These are phyloP conservation scores for Hortaea werneckii DNA, from an alignment of 2,329 filamentous ascomycete species.

Conservation along the genomic window DNA sequence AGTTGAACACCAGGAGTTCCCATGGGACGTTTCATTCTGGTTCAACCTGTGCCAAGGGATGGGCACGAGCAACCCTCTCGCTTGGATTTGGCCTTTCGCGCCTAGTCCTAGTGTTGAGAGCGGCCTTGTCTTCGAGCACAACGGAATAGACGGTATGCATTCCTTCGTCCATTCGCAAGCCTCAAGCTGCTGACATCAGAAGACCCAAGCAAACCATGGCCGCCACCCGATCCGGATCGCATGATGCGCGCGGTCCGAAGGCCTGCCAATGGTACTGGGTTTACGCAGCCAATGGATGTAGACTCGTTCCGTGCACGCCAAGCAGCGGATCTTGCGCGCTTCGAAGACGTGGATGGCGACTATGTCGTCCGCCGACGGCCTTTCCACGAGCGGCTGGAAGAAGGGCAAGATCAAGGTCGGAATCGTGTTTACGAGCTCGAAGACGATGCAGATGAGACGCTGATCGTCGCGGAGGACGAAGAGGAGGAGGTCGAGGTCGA, in stretches of 20 bases:
- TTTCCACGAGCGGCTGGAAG: slow-evolving; percentile 33
- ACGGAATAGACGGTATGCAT: slow-evolving; percentile 60
- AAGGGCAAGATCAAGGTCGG: slow-evolving; percentile 5
- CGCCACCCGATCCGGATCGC: slow-evolving; percentile 42
- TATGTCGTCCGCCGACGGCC: slow-evolving; percentile 29
- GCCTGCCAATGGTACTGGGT: slow-evolving; percentile 22
- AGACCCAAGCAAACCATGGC: slow-evolving; percentile 34
- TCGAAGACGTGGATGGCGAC: slow-evolving; percentile 17
- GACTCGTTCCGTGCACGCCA: slow-evolving; percentile 47
- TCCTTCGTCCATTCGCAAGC: neutral
- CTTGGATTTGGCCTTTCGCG: slow-evolving; percentile 62
- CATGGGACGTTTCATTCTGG: slow-evolving; percentile 70
- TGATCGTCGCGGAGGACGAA: slow-evolving; percentile 36
- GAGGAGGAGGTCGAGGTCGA: slow-evolving; percentile 10
- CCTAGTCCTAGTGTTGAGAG: slow-evolving; percentile 37
- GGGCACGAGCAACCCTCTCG: slow-evolving; percentile 54
- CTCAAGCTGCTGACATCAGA: slow-evolving; percentile 18
- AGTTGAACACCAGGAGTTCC: slow-evolving; percentile 62
- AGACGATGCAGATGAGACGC: slow-evolving; percentile 12
- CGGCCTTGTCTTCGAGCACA: slow-evolving; percentile 58
- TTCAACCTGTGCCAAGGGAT: slow-evolving; percentile 65
- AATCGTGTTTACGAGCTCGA: slow-evolving; percentile 9
- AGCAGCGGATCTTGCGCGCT: slow-evolving; percentile 39
- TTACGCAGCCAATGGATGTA: slow-evolving; percentile 33
- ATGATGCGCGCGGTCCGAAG: slow-evolving; percentile 22